These are phyloP conservation scores for Neocucurbitaria cava DNA, from an alignment of 2,329 filamentous ascomycete genomes.

Conservation along the genomic window DNA sequence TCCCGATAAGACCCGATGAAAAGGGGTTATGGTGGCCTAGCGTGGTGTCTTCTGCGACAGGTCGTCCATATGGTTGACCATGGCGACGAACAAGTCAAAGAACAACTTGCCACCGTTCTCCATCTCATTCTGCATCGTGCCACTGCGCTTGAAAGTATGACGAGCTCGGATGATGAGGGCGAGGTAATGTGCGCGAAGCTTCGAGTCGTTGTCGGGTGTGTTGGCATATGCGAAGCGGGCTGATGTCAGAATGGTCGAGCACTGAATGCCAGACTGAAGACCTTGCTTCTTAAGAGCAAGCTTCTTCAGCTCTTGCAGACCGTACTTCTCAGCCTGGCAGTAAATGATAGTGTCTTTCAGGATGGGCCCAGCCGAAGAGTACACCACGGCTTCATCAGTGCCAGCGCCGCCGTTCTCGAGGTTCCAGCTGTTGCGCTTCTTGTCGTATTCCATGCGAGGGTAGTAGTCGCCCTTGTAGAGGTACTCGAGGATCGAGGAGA, in stretches of 20 bases:
- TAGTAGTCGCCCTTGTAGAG: slow-evolving; percentile 96
- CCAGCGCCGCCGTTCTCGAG: slow-evolving; percentile 67
- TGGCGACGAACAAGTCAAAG: slow-evolving; percentile 91
- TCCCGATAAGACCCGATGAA: slow-evolving; percentile 5
- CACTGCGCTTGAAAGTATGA: slow-evolving; percentile 88
- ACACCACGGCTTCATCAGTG: slow-evolving; percentile 61
- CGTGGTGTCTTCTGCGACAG: slow-evolving; percentile 38
- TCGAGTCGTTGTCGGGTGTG: slow-evolving; percentile 90
- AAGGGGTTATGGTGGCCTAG: slow-evolving; percentile 27
- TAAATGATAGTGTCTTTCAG: slow-evolving; percentile 92
- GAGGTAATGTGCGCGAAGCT: slow-evolving; percentile 87
- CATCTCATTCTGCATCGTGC: slow-evolving; percentile 97
- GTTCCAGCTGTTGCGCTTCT: slow-evolving; percentile 79
- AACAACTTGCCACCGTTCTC: slow-evolving; percentile 85
- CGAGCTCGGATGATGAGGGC: slow-evolving; percentile 90
- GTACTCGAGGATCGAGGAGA: slow-evolving; percentile 88
- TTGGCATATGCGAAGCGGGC: slow-evolving; percentile 90
- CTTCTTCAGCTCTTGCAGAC: slow-evolving; percentile 82
- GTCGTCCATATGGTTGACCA: slow-evolving; percentile 80
- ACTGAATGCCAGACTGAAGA: slow-evolving; percentile 82
- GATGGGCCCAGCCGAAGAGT: slow-evolving; percentile 68
- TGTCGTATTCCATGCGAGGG: slow-evolving; percentile 81
- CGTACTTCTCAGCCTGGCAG: slow-evolving; percentile 85
- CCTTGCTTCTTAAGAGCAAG: slow-evolving; percentile 88
- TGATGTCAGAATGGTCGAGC: slow-evolving; percentile 82